Percentiles rank a stretch among this genome's conserved stretches.
These are phyloP conservation scores for Geotrichum restrictum DNA, from an alignment of 1,139 yeast genomes.

Conservation along the genomic window DNA sequence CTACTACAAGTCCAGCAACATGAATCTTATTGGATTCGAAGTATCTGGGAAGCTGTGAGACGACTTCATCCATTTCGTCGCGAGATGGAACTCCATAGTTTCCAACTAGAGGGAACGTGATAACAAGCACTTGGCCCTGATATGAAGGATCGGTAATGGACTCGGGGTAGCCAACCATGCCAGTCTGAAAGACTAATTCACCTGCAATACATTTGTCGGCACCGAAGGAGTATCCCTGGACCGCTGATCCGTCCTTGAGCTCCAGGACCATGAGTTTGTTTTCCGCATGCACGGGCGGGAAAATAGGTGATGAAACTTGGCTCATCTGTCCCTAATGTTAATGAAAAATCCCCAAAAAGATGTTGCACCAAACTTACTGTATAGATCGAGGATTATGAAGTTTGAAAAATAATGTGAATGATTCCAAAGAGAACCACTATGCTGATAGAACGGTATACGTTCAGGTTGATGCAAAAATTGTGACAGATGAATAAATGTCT, in stretches of 20 bases:
- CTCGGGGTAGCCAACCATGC: constrained; percentile 99
- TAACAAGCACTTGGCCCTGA: constrained; percentile 94
- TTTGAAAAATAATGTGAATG: not conserved
- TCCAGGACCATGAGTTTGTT: constrained; percentile 85
- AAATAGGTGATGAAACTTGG: constrained; percentile 52
- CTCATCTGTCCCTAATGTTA: constrained; percentile 17
- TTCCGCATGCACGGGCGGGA: constrained; percentile 81
- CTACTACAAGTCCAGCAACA: constrained; percentile 94
- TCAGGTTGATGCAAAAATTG: not conserved
- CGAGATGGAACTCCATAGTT: constrained; percentile 99
- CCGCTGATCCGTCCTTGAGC: constrained; percentile 80
- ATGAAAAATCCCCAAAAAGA: no score
- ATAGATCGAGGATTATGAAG: not conserved
- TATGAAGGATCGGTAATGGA: constrained; percentile 97
- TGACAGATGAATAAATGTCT: not conserved
- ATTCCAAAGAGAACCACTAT: not conserved
- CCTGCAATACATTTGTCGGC: constrained; percentile 88
- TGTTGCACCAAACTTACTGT: not conserved
- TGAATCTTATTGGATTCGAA: constrained; percentile 91
- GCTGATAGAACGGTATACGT: not conserved
- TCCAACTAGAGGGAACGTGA: constrained; percentile 95
- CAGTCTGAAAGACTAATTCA: constrained; percentile 98
- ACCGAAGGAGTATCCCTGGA: constrained; percentile 98
- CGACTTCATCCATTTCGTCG: constrained; percentile 65
- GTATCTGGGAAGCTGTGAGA: constrained; percentile 77